A percentile compares a stretch with the other conserved stretches of the same genome.
Evolutionary conservation across 192 early-diverging fungal genomes (phyloP).

Genomic region (Coemansia sp.): DNA sequence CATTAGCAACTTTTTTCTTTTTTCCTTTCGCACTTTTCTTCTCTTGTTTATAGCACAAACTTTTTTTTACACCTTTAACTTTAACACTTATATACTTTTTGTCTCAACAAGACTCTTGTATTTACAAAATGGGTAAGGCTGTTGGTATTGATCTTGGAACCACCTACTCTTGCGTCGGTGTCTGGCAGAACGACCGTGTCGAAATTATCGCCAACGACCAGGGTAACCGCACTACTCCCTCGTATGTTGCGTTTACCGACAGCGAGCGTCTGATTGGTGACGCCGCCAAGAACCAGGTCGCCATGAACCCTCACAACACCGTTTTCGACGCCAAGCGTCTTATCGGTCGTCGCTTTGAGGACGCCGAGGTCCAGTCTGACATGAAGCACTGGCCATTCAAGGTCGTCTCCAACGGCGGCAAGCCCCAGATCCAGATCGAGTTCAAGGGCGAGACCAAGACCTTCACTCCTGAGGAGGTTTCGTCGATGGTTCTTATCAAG

Average conservation of each 20-base stretch:
- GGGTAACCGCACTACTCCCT: constrained; percentile 98
- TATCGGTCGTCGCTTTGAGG: constrained; percentile 91
- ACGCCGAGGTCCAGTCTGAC: constrained; percentile 94
- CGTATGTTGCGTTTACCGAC: constrained; percentile 96
- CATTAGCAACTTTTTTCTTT: constrained; percentile 1
- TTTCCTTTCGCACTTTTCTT: background rate
- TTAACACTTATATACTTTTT: background rate
- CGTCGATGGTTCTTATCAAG: constrained; percentile 96
- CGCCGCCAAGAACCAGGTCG: constrained; percentile 98
- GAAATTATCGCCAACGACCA: constrained; percentile 99
- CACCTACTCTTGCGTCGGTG: constrained; percentile 62
- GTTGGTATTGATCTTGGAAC: constrained; percentile 67
- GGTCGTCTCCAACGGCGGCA: constrained; percentile 81
- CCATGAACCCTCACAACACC: constrained; percentile 98
- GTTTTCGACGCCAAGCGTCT: constrained; percentile 99
- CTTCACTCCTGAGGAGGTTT: constrained; percentile 97
- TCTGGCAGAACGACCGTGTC: constrained; percentile 77
- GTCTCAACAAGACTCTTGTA: background rate
- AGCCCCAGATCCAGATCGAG: constrained; percentile 90
- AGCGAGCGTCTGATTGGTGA: constrained; percentile 98
- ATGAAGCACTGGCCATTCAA: constrained; percentile 99
- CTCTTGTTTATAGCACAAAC: constrained; percentile 11
- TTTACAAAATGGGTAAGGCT: constrained; percentile 45
- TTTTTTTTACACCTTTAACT: background rate
- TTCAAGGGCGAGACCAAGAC: constrained; percentile 96